A percentile compares a stretch with the other conserved stretches of the same genome.
Conservation (phyloP, 345 rosid species). For the Gossypium bickii region DNA sequence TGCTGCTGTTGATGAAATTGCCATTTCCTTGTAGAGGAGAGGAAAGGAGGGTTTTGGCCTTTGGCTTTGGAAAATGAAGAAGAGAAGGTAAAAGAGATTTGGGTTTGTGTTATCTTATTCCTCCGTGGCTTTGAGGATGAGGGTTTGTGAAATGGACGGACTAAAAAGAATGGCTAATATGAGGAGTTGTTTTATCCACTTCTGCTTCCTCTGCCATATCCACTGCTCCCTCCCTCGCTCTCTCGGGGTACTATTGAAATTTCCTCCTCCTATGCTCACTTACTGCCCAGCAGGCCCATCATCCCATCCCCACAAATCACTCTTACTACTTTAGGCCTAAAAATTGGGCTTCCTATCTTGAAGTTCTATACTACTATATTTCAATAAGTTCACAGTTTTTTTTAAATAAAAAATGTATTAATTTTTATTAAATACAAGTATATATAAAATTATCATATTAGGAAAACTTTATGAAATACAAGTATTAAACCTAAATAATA, state of each 20-base stretch:
- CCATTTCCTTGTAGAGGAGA: conserved; percentile 31
- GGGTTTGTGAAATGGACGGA: neutral
- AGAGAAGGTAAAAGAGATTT: conserved; percentile 13
- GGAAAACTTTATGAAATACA: no score
- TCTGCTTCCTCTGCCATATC: conserved; percentile 12
- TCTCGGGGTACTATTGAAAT: conserved; percentile 3
- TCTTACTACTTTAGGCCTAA: no score
- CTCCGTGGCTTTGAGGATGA: neutral
- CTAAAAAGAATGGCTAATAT: conserved; percentile 20
- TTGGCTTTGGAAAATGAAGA: neutral
- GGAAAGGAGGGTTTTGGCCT: neutral
- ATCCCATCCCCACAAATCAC: no score
- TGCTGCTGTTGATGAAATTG: conserved; percentile 50
- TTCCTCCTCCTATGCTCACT: neutral
- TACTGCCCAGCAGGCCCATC: no score
- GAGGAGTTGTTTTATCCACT: neutral
- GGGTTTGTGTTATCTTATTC: conserved; percentile 18
- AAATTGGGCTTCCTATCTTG: no score
- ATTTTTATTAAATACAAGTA: no score
- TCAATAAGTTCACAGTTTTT: no score
- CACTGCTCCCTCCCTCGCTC: neutral
- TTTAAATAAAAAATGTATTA: no score
- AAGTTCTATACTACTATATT: no score
- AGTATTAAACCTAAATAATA: no score
- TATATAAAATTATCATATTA: no score